A percentile compares a stretch with the other conserved stretches of the same genome.
Conservation (phyloP, 163 green algal species). For the Scenedesmus sp. region DNA sequence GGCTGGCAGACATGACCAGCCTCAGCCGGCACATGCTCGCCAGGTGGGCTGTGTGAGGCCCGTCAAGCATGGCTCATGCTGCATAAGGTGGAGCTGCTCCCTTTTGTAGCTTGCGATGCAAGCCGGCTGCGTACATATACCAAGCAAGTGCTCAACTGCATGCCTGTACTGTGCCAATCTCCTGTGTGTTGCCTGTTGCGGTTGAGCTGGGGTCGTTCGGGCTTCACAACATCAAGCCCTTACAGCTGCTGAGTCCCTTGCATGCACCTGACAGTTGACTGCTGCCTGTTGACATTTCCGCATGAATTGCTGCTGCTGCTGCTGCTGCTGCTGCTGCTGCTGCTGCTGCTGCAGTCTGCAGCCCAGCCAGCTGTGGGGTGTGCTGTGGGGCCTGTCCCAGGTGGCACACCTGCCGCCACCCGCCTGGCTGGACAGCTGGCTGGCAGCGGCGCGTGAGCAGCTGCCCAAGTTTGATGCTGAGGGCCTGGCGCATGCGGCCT, state of each 20-base stretch:
- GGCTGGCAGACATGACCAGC: neutral
- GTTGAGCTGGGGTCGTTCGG: no score
- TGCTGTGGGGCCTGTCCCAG: constrained; percentile 52
- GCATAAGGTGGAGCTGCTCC: neutral
- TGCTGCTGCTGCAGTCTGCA: constrained; percentile 32
- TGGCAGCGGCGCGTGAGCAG: constrained; percentile 28
- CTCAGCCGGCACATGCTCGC: constrained; percentile 16
- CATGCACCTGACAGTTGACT: neutral
- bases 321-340: neutral
- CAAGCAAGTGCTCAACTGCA: no score
- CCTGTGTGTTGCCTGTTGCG: no score
- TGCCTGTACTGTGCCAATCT: no score
- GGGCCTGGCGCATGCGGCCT: constrained; percentile 47
- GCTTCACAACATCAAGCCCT: no score
- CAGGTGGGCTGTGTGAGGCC: neutral
- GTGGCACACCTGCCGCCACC: constrained; percentile 12
- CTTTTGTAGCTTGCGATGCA: neutral
- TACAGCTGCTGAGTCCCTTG: no score
- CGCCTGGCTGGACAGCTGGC: constrained; percentile 45
- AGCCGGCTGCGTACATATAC: no score
- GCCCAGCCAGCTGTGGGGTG: constrained; percentile 56
- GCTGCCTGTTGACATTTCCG: neutral
- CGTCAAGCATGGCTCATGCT: neutral
- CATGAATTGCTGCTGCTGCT: neutral
- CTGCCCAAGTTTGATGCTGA: constrained; percentile 47